Evolutionary conservation across 495 filamentous ascomycete genomes (phyloP).

Genomic region (Tetracladium setigerum): DNA sequence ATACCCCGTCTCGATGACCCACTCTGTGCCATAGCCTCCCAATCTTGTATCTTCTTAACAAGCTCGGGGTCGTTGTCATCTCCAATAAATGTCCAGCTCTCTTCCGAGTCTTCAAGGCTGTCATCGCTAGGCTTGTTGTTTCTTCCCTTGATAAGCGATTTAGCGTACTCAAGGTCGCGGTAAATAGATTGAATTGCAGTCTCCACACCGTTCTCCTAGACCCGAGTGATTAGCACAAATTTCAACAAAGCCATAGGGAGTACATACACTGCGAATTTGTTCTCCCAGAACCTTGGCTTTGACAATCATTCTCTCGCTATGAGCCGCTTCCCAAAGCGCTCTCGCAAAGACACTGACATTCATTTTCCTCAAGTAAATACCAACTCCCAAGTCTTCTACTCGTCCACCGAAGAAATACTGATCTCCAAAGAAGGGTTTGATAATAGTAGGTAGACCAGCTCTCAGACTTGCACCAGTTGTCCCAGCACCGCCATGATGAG

Average conservation of each 20-base stretch:
- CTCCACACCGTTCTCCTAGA: conserved; percentile 79
- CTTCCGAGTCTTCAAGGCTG: conserved; percentile 50
- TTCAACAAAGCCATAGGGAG: neutral
- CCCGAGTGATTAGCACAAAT: conserved; percentile 8
- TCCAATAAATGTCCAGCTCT: conserved; percentile 70
- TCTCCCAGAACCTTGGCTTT: conserved; percentile 77
- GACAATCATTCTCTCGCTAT: conserved; percentile 79
- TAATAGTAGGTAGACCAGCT: conserved; percentile 87
- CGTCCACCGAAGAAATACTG: conserved; percentile 92
- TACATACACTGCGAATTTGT: conserved; percentile 75
- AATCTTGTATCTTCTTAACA: conserved; percentile 13
- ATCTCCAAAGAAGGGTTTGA: conserved; percentile 96
- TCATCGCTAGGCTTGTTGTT: conserved; percentile 37
- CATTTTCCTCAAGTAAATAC: conserved; percentile 81
- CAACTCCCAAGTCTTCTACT: conserved; percentile 88
- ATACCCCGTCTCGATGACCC: neutral
- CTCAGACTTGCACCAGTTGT: conserved; percentile 92
- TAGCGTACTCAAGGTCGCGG: conserved; percentile 93
- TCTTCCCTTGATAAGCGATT: conserved; percentile 64
- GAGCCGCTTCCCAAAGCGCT: conserved; percentile 87
- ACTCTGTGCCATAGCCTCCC: conserved; percentile 13
- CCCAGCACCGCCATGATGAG: conserved; percentile 90
- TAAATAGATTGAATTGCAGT: conserved; percentile 90
- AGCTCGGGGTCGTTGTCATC: conserved; percentile 40
- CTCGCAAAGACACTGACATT: conserved; percentile 75